phyloP scores from a whole-genome alignment of 306 rosid genomes.

The Vigna hirtella region DNA sequence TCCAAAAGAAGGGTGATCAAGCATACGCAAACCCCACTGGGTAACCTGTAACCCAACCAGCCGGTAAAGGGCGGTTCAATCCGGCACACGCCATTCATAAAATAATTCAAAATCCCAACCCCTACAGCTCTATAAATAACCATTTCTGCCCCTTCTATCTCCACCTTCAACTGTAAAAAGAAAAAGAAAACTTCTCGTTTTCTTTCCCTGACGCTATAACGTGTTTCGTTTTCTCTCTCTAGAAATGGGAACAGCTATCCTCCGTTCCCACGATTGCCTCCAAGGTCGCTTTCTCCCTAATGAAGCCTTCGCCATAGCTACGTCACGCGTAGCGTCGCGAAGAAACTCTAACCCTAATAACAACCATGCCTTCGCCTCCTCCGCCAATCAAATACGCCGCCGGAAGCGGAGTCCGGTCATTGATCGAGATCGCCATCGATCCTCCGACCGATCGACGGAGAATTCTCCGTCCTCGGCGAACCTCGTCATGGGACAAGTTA shows the following conservation, averaged over 20 bases:
- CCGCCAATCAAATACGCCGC: slow-evolving; percentile 47
- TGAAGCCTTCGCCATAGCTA: slow-evolving; percentile 45
- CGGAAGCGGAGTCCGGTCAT: slow-evolving; percentile 60
- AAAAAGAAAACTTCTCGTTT: background rate
- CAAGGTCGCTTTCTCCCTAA: slow-evolving; percentile 49
- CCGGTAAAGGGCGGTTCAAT: slow-evolving; percentile 25
- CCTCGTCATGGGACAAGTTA: slow-evolving; percentile 71
- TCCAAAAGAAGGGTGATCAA: background rate
- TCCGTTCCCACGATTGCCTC: slow-evolving; percentile 57
- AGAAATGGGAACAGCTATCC: slow-evolving; percentile 64
- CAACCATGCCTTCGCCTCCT: slow-evolving; percentile 35
- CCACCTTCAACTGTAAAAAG: background rate
- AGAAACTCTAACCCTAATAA: slow-evolving; percentile 21
- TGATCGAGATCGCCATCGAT: slow-evolving; percentile 41
- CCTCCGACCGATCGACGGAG: slow-evolving; percentile 35
- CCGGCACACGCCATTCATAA: background rate
- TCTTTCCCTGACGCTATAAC: background rate
- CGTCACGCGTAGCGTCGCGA: slow-evolving; percentile 24
- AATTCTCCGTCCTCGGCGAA: slow-evolving; percentile 38
- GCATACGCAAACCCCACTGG: slow-evolving; percentile 3
- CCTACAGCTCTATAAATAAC: slow-evolving; percentile 33
- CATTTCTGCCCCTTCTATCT: background rate
- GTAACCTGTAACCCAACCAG: slow-evolving; percentile 1
- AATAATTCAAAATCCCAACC: background rate
- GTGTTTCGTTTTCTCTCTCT: background rate